These are phyloP conservation scores for Mycena floridula DNA, from an alignment of 768 basidiomycete genomes.

Conservation along the genomic window DNA sequence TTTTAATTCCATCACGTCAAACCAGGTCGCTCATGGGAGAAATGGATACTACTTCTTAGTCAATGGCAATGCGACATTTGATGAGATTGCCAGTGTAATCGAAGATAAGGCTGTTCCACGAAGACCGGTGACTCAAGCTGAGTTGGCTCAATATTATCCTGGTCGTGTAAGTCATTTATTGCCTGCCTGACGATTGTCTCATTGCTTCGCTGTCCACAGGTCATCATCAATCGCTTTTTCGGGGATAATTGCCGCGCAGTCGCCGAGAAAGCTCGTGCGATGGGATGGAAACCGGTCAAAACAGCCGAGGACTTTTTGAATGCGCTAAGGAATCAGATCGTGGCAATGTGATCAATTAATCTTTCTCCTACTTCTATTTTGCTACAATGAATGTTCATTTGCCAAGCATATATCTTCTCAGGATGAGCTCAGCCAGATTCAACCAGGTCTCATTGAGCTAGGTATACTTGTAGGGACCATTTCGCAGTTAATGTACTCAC, in stretches of 20 bases:
- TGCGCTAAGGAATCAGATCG: no score
- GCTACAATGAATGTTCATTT: no score
- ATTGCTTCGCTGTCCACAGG: not conserved
- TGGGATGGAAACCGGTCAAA: constrained; percentile 31
- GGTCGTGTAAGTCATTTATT: not conserved
- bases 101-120: constrained; percentile 20
- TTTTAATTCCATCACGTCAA: constrained; percentile 11
- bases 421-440: no score
- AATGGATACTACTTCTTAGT: constrained; percentile 19
- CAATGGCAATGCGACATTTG: constrained; percentile 11
- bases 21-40: constrained; percentile 14
- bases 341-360: no score
- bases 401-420: no score
- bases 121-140: constrained; percentile 24
- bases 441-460: no score
- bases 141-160: constrained; percentile 18
- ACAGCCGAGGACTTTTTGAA: constrained; percentile 25
- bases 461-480: no score
- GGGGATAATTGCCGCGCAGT: constrained; percentile 15
- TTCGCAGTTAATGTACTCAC: no score
- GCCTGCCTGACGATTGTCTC: not conserved
- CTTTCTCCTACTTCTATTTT: no score
- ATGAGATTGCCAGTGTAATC: constrained; percentile 10
- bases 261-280: constrained; percentile 16
- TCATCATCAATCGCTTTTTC: no score